Percentiles rank a stretch among this genome's conserved stretches.
Evolutionary conservation across 805 yeast genomes (phyloP).

Genomic region (Cephaloascus albidus): DNA sequence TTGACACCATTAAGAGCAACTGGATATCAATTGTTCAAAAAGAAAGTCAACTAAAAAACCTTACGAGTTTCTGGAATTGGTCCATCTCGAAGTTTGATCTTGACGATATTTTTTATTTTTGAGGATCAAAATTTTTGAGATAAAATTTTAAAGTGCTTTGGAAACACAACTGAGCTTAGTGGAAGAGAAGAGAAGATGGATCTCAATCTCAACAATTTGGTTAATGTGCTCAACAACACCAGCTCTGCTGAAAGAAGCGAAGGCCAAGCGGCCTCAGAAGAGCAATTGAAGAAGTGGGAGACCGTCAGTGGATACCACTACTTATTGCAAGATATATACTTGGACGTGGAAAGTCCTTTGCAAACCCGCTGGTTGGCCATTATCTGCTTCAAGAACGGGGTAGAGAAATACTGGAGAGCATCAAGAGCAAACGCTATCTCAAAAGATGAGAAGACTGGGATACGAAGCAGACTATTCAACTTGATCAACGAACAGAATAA

Average conservation of each 20-base stretch:
- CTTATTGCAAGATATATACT: conserved; percentile 47
- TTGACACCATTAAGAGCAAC: too few species aligned
- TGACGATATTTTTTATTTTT: too few species aligned
- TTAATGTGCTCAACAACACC: conserved; percentile 37
- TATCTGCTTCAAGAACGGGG: conserved; percentile 81
- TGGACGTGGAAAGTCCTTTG: conserved; percentile 46
- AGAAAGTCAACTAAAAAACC: too few species aligned
- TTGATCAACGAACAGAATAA: conserved; percentile 60
- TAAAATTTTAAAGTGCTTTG: too few species aligned
- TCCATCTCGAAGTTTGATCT: too few species aligned
- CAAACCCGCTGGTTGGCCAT: conserved; percentile 81
- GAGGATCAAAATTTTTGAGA: too few species aligned
- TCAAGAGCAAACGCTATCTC: conserved; percentile 41
- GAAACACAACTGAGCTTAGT: too few species aligned
- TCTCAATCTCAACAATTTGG: conserved; percentile 14
- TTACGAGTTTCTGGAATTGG: too few species aligned
- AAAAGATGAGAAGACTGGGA: conserved; percentile 61
- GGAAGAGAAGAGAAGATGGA: conserved; percentile 9
- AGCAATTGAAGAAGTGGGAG: conserved; percentile 65
- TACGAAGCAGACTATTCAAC: conserved; percentile 46
- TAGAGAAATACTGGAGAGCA: conserved; percentile 78
- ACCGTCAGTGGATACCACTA: conserved; percentile 47
- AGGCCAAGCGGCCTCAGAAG: conserved; percentile 57
- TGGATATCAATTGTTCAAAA: too few species aligned
- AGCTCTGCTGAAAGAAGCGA: conserved; percentile 38